Evolutionary conservation across 2,329 filamentous ascomycete species (phyloP), one percentile per base, ranked within the genome.

Genomic region (Sporothrix schenckii): DNA sequence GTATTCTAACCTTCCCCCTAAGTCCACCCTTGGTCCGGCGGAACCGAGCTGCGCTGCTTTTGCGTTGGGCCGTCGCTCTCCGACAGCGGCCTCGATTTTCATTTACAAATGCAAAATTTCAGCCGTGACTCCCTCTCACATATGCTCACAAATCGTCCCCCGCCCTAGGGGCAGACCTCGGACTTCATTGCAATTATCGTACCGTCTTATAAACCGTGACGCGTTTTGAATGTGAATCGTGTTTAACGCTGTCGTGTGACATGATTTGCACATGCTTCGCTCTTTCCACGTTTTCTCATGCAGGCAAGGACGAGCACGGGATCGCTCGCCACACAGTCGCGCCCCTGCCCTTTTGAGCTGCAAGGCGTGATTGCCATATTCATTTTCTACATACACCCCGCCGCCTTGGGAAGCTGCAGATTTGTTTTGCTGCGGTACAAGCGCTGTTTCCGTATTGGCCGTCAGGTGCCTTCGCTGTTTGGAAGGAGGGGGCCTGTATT

Each of bases 41-140:
- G 58, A 63, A 47, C 58, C 58, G 58, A 21, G n/a, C 21, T 60
- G 24, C 58, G 39, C 21, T 39, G 44, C 34, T 21, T 21, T 50
- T 65, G 44, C 27, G 44, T 44, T 50, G 61, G 39, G 24, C 27
- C 39, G 53, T 16, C 10, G 41, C 63, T 24, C 49, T 67, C 65
- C 65, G 65, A 67, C 49, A 67, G 65, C 65, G 65, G 63, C 30
- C 50, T 44, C 34, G n/a, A 24, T 52, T 39, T 60, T 41, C 27
- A 41, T 60, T 21, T 50, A 50, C 49, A 50, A 50, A 50, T 50
- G 49, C 49, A 10, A 2, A 50, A 9, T 21, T 16, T 50, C 19
- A 7, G 19, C 21, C n/a, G 21, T 21, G 49, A 1, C 10, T 10
- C 39, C 30, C 7, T 60, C 16, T 65, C 61, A 50, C 24, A 5